These are phyloP conservation scores for Narthecium ossifragum DNA, from an alignment of 106 monocot genomes.

Conservation along the genomic window DNA sequence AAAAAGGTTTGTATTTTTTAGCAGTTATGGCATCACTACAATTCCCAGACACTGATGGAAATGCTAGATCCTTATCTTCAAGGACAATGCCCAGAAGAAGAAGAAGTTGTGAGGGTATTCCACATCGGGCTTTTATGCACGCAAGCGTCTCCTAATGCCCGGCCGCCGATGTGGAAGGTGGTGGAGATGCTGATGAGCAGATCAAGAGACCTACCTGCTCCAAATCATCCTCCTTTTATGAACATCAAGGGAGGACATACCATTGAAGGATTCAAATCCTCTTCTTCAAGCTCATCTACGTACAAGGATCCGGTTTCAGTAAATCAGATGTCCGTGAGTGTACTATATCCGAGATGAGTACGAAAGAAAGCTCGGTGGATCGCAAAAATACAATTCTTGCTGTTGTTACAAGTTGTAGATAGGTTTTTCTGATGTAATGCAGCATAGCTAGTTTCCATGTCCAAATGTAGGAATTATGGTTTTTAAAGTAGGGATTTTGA, in stretches of 20 bases:
- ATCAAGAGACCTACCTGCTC: constrained; percentile 23
- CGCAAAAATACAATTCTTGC: no score
- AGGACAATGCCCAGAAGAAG: constrained; percentile 22
- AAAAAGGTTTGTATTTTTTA: background rate
- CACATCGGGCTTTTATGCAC: constrained; percentile 49
- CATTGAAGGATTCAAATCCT: constrained; percentile 18
- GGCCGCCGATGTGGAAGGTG: no score
- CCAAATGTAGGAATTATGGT: no score
- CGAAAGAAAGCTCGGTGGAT: background rate
- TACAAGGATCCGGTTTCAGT: constrained; percentile 28
- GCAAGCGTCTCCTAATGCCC: constrained; percentile 53
- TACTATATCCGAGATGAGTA: constrained; percentile 12
- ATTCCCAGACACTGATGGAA: constrained; percentile 24
- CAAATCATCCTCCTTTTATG: constrained; percentile 48
- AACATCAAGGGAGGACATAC: constrained; percentile 10
- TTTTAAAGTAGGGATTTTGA: no score
- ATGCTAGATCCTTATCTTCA: constrained; percentile 35
- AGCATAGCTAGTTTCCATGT: no score
- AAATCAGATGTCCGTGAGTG: constrained; percentile 39
- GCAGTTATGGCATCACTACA: constrained; percentile 50
- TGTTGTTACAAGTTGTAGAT: no score
- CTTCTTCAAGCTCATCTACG: constrained; percentile 17
- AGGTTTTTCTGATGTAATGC: no score
- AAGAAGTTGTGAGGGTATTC: constrained; percentile 29
- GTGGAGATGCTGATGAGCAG: constrained; percentile 34